These are phyloP conservation scores for Rosa hybrid DNA, from an alignment of 331 rosid genomes.

Conservation along the genomic window DNA sequence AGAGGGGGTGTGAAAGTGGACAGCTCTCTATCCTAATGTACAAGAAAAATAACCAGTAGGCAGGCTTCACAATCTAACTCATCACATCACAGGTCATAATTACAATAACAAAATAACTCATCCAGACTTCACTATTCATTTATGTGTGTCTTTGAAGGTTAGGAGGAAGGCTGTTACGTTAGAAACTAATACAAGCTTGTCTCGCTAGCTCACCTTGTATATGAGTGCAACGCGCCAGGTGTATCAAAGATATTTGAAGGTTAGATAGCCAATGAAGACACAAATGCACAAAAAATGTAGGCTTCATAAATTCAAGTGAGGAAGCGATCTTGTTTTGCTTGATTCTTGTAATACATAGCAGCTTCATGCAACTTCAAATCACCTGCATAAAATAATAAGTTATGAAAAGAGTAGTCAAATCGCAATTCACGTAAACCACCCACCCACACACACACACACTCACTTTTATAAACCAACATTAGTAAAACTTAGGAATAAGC, in stretches of 20 bases:
- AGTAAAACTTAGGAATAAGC: background rate
- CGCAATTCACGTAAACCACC: background rate
- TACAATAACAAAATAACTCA: background rate
- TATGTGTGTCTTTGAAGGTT: background rate
- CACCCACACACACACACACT: too few relatives aligned
- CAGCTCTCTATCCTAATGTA: background rate
- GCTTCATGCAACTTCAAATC: constrained; percentile 16
- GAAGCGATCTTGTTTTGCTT: background rate
- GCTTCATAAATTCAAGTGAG: background rate
- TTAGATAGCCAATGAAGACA: background rate
- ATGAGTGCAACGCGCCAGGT: too few relatives aligned
- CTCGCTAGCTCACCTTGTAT: too few relatives aligned
- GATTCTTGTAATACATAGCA: constrained; percentile 4
- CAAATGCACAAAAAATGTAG: background rate
- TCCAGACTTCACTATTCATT: background rate
- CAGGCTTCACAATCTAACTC: background rate
- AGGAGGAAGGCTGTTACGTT: background rate
- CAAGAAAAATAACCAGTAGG: background rate
- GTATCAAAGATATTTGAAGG: background rate
- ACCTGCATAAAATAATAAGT: constrained; percentile 1
- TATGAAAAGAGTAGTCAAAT: background rate
- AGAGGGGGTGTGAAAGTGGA: background rate
- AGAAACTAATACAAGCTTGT: background rate
- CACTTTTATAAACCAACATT: background rate
- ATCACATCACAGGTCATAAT: background rate